phyloP scores from a whole-genome alignment of 257 asterid species.

The Ilex asprella region DNA sequence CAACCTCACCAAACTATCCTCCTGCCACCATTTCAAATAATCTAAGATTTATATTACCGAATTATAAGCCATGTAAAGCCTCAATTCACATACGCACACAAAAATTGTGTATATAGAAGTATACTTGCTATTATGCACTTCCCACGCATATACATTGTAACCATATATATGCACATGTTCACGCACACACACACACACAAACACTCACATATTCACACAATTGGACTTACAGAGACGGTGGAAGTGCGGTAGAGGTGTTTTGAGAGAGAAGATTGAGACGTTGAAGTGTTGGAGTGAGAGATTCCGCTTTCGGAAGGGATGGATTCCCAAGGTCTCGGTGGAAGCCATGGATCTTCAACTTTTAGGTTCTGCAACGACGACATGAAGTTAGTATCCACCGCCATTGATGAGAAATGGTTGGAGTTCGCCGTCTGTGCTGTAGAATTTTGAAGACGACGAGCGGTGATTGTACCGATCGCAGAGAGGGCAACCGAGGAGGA shows the following conservation, averaged over 20 bases:
- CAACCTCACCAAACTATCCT: slow-evolving; percentile 85
- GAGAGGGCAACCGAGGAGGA: too few species aligned
- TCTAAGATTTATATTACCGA: too few species aligned
- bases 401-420: slow-evolving; percentile 26
- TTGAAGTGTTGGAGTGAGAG: slow-evolving; percentile 16
- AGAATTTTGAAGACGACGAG: too few species aligned
- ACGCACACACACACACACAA: too few species aligned
- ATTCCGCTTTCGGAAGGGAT: slow-evolving; percentile 45
- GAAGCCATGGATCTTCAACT: slow-evolving; percentile 69
- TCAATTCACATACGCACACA: too few species aligned
- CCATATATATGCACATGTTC: too few species aligned
- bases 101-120: too few species aligned
- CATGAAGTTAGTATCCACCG: slow-evolving; percentile 42
- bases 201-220: not conserved
- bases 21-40: slow-evolving; percentile 35
- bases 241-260: slow-evolving; percentile 35
- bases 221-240: slow-evolving; percentile 49
- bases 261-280: slow-evolving; percentile 19
- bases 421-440: too few species aligned
- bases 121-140: too few species aligned
- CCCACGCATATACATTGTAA: too few species aligned
- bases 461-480: too few species aligned
- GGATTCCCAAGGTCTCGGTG: slow-evolving; percentile 79
- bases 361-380: slow-evolving; percentile 51
- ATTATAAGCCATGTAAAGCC: too few species aligned